phyloP scores from a whole-genome alignment of 768 basidiomycete genomes.

The Holtermanniella nyarrowii region DNA sequence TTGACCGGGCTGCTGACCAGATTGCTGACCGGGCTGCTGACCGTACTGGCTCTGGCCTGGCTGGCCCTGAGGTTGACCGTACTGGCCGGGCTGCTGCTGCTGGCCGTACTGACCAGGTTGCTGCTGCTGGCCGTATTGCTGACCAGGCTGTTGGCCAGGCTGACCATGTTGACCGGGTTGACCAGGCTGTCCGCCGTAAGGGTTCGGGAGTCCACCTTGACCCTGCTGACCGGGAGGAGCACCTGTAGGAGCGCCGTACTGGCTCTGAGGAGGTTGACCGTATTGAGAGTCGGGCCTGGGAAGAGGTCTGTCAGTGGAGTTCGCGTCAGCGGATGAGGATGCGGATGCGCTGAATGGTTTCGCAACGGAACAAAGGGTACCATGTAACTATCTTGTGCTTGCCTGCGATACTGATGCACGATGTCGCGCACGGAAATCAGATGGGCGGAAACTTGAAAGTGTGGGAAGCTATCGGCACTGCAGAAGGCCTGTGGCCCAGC shows the following conservation, averaged over 20 bases:
- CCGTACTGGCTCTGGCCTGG: slow-evolving; percentile 12
- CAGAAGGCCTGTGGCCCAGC: too few species aligned
- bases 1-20: slow-evolving; percentile 15
- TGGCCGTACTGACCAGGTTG: slow-evolving; percentile 8
- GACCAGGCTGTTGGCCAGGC: background rate
- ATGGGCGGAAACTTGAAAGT: too few species aligned
- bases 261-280: slow-evolving; percentile 5
- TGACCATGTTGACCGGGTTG: slow-evolving; percentile 8
- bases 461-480: too few species aligned
- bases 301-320: background rate
- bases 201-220: too few species aligned
- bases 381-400: too few species aligned
- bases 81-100: background rate
- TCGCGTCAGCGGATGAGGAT: background rate
- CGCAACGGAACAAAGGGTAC: too few species aligned
- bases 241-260: slow-evolving; percentile 5
- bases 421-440: too few species aligned
- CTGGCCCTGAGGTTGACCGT: slow-evolving; percentile 8
- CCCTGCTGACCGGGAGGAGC: slow-evolving; percentile 4
- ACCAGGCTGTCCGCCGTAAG: slow-evolving; percentile 3
- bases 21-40: slow-evolving; percentile 17
- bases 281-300: background rate
- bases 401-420: too few species aligned
- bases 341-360: too few species aligned
- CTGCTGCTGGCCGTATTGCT: slow-evolving; percentile 12